These are phyloP conservation scores for Trichoderma gracile DNA, from an alignment of 2,329 filamentous ascomycete species.

Conservation along the genomic window DNA sequence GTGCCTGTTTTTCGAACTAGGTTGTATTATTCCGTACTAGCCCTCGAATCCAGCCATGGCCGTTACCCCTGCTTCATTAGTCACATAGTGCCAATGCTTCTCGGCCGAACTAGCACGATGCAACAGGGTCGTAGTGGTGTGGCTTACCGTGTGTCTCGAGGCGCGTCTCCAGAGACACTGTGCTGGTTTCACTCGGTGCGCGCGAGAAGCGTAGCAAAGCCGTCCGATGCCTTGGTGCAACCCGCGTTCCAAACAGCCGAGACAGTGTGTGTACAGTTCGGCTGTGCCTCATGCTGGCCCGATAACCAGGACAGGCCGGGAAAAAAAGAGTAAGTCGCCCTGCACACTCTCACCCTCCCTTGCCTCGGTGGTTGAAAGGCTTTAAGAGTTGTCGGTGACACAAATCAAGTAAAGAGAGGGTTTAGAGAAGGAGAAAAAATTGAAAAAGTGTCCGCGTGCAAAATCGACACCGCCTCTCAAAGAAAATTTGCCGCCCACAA, in stretches of 20 bases:
- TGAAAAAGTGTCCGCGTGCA: neutral
- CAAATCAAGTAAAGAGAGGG: neutral
- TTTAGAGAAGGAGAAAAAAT: neutral
- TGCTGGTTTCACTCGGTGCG: neutral
- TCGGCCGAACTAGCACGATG: conserved; percentile 14
- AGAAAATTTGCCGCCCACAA: conserved; percentile 1
- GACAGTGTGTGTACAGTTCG: conserved; percentile 17
- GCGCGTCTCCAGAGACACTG: conserved; percentile 14
- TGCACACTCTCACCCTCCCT: conserved; percentile 22
- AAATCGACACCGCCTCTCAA: conserved; percentile 22
- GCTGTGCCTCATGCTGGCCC: conserved; percentile 2
- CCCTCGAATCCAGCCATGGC: conserved; percentile 13
- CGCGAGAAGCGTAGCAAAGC: neutral
- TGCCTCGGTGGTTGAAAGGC: conserved; percentile 3
- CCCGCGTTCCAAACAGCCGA: neutral
- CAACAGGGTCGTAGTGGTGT: conserved; percentile 2
- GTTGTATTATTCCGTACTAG: conserved; percentile 11
- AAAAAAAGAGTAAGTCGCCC: neutral
- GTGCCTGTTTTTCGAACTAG: neutral
- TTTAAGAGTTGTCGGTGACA: conserved; percentile 23
- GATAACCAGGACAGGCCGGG: neutral
- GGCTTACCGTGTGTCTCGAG: conserved; percentile 14
- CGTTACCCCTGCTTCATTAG: conserved; percentile 18
- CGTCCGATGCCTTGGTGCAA: neutral
- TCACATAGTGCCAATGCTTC: conserved; percentile 18